These are phyloP conservation scores for Dictyophora rubrovolvata DNA, from an alignment of 768 basidiomycete species.

Conservation along the genomic window DNA sequence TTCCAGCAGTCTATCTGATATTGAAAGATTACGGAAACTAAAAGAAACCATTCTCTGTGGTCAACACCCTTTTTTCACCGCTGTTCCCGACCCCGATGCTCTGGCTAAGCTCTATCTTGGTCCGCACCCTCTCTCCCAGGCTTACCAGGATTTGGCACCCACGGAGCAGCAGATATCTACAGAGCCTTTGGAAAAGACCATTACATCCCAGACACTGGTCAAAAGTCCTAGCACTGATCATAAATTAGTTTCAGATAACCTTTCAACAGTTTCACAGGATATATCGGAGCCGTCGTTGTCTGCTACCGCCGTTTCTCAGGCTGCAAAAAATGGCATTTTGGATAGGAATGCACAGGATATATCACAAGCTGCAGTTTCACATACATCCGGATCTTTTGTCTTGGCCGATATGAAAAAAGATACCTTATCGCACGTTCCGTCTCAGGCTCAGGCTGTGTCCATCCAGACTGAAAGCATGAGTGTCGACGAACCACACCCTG, in stretches of 20 bases:
- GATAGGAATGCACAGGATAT: neutral
- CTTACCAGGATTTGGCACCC: neutral
- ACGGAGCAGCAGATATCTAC: neutral
- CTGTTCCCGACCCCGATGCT: slow-evolving; percentile 52
- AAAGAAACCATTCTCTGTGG: slow-evolving; percentile 61
- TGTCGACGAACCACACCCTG: neutral
- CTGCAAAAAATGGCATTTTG: neutral
- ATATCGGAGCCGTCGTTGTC: neutral
- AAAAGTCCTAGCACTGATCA: neutral
- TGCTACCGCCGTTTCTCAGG: neutral
- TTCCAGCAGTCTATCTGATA: slow-evolving; percentile 28
- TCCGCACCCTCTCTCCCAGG: slow-evolving; percentile 20
- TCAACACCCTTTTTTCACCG: slow-evolving; percentile 63
- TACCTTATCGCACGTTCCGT: neutral
- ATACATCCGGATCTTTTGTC: neutral
- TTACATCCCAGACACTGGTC: neutral
- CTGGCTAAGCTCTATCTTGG: slow-evolving; percentile 61
- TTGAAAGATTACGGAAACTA: slow-evolving; percentile 66
- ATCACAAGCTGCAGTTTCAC: neutral
- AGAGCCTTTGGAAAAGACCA: neutral
- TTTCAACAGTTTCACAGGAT: neutral
- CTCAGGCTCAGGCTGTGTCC: neutral
- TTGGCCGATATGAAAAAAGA: neutral
- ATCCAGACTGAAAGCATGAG: neutral
- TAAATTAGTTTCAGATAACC: neutral